Conservation (phyloP, 2,329 filamentous ascomycete genomes). For the Pseudogymnoascus destructans region DNA sequence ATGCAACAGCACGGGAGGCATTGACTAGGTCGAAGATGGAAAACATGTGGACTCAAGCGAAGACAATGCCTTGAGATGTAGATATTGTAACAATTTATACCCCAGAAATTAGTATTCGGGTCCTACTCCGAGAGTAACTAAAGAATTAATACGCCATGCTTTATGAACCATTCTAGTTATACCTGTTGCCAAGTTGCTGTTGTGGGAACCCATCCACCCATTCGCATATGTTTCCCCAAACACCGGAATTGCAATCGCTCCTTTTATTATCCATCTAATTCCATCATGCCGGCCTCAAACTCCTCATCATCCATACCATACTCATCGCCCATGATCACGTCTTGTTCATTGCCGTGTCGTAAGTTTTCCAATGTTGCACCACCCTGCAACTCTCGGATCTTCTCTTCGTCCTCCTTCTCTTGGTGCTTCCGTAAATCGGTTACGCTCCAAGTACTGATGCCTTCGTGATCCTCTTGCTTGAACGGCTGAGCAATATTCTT, state of each 20-base stretch:
- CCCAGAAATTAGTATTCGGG: neutral
- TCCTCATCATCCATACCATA: conserved; percentile 26
- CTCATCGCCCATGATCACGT: conserved; percentile 19
- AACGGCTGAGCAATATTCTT: conserved; percentile 88
- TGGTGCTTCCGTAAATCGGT: conserved; percentile 68
- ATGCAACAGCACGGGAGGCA: conserved; percentile 72
- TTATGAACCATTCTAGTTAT: conserved; percentile 14
- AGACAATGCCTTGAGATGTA: conserved; percentile 34
- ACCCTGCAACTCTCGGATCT: conserved; percentile 48
- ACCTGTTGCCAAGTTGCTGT: neutral
- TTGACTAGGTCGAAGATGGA: conserved; percentile 78
- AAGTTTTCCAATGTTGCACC: conserved; percentile 26
- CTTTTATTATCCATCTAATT: conserved; percentile 22
- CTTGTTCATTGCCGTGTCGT: conserved; percentile 16
- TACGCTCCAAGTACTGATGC: conserved; percentile 82
- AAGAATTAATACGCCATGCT: conserved; percentile 4
- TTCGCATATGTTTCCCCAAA: neutral
- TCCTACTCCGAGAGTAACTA: neutral
- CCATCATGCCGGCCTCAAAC: conserved; percentile 43
- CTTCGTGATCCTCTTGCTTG: conserved; percentile 69
- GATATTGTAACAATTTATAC: conserved; percentile 7
- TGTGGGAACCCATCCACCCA: neutral
- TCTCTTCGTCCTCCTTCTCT: conserved; percentile 57
- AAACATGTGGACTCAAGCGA: conserved; percentile 86
- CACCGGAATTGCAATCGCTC: neutral